Evolutionary conservation across 805 yeast genomes (phyloP).

Genomic region (Nakazawaea ishiwadae): DNA sequence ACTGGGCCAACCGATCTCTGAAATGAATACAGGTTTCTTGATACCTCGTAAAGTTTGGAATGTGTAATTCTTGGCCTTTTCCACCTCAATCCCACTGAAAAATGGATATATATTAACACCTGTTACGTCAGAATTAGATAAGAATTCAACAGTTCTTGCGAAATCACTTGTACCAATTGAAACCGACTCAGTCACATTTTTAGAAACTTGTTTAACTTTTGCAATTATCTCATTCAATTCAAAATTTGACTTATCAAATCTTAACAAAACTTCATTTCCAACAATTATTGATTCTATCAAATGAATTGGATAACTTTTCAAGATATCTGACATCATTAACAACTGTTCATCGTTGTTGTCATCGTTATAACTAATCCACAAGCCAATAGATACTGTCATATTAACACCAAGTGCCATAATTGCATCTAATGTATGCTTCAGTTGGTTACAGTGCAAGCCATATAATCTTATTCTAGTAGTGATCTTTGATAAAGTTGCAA

Average conservation of each 20-base stretch:
- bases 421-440: conserved; percentile 46
- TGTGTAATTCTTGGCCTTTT: conserved; percentile 49
- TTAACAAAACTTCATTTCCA: conserved; percentile 60
- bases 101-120: conserved; percentile 70
- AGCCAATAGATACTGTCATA: conserved; percentile 55
- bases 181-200: conserved; percentile 31
- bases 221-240: background rate
- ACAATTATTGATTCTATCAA: conserved; percentile 48
- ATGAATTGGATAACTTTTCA: conserved; percentile 38
- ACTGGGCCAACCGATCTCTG: conserved; percentile 75
- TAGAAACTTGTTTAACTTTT: too few relatives aligned
- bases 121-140: conserved; percentile 42
- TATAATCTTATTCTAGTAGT: conserved; percentile 55
- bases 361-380: conserved; percentile 52
- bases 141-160: conserved; percentile 26
- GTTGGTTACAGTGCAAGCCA: conserved; percentile 61
- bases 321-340: conserved; percentile 33
- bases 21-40: conserved; percentile 35
- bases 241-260: too few relatives aligned
- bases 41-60: conserved; percentile 35
- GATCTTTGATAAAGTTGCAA: conserved; percentile 51
- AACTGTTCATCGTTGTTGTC: conserved; percentile 43
- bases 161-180: conserved; percentile 63
- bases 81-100: conserved; percentile 51
- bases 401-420: conserved; percentile 45